Evolutionary conservation across 257 asterid species (phyloP).

Genomic region (Catharanthus roseus): DNA sequence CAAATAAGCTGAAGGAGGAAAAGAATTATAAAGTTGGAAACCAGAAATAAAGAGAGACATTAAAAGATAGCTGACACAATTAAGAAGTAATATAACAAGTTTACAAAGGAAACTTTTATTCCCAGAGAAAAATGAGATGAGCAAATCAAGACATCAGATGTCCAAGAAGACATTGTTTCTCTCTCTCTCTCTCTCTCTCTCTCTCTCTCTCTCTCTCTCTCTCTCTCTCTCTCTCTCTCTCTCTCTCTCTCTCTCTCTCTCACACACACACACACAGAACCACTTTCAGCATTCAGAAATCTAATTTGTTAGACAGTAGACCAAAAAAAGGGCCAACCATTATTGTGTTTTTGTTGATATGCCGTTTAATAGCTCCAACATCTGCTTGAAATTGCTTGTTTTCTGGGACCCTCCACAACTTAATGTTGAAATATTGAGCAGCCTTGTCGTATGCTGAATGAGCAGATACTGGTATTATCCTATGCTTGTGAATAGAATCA

Average conservation of each 20-base stretch:
- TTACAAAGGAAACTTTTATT: neutral
- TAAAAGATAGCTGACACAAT: neutral
- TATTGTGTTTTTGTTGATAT: constrained; percentile 75
- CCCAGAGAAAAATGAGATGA: neutral
- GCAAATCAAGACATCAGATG: constrained; percentile 1
- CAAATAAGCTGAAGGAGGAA: constrained; percentile 4
- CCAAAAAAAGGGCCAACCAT: constrained; percentile 42
- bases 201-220: too few species aligned
- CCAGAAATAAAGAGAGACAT: neutral
- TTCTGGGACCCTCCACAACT: constrained; percentile 90
- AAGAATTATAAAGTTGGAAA: neutral
- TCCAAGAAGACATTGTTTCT: neutral
- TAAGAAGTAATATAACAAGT: neutral
- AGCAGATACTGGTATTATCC: constrained; percentile 97
- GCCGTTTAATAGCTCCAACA: constrained; percentile 60
- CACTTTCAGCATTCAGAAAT: neutral
- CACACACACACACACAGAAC: neutral
- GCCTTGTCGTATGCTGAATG: constrained; percentile 99
- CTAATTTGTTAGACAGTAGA: neutral
- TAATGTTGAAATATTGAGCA: constrained; percentile 91
- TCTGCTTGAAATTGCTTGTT: constrained; percentile 78
- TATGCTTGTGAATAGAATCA: constrained; percentile 33
- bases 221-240: too few species aligned
- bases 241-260: too few species aligned
- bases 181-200: too few species aligned